Evolutionary conservation across 345 rosid genomes (phyloP), one percentile per base, ranked within the genome.

Genomic region (Geranium rotundifolium): DNA sequence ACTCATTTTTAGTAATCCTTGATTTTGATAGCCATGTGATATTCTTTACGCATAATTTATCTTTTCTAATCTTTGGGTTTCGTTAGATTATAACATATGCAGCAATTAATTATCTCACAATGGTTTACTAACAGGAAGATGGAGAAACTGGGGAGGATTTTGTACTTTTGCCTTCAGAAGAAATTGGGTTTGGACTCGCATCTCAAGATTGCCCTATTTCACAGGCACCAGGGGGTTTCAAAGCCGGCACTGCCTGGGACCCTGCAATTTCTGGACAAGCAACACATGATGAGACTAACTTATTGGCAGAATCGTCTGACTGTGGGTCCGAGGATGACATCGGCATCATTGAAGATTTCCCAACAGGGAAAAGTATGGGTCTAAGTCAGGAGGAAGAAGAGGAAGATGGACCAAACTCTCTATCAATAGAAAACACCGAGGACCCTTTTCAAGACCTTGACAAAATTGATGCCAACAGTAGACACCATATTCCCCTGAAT

Each of bases 191-290:
- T 72, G 80, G 72, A 60, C 67, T 73, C 37, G 19, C 82, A 34
- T 66, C 84, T 65, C 80, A 80, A 30, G 73, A 66, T 17, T 61
- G 71, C 59, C 61, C 67, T 10, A 62, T 55, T 39, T 58, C 82
- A 13, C 79, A 52, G 37, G 16, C 83, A 29, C 61, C 73, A 8
- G 67, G 75, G 65, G 80, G 81, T 57, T 71, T 79, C 64, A 73
- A 64, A 63, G 65, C 82, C 57, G 74, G 68, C 41, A 67, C 59
- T 61, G 64, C 90, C 49, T 85, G 95, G 98, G 79, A 87, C 70
- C 77, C 76, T 31, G 81, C 73, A 66, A 70, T 71, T 64, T 67
- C 76, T 0, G 63, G 66, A 69, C 80, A 72, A 65, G 82, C 65
- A 69, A 84, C 74, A 69, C 73, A 27, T 29, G 75, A 74, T 31